Percentiles rank a stretch among this genome's conserved stretches.
phyloP scores from a whole-genome alignment of 2,329 filamentous ascomycete genomes.

The Colletotrichum spaethianum region DNA sequence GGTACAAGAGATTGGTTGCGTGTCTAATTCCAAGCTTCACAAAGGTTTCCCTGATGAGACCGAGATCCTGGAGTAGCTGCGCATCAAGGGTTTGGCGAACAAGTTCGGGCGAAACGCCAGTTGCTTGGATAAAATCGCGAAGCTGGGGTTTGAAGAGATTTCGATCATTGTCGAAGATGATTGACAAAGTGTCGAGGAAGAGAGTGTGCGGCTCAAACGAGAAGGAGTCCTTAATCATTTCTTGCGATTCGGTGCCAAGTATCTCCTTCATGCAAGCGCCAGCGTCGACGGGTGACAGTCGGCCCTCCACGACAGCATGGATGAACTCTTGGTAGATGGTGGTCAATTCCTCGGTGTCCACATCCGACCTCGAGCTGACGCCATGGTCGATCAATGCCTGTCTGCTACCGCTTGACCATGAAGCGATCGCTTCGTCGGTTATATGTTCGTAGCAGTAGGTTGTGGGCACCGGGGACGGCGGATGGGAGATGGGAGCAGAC shows the following conservation, averaged over 20 bases:
- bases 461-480: slow-evolving; percentile 53
- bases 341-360: slow-evolving; percentile 78
- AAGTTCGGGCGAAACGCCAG: slow-evolving; percentile 77
- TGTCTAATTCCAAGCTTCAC: slow-evolving; percentile 86
- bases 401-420: slow-evolving; percentile 77
- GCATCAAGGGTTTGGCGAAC: slow-evolving; percentile 90
- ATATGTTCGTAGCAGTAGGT: slow-evolving; percentile 82
- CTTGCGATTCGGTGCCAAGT: slow-evolving; percentile 69
- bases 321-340: slow-evolving; percentile 89
- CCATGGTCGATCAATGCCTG: slow-evolving; percentile 77
- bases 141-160: slow-evolving; percentile 65
- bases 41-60: slow-evolving; percentile 89
- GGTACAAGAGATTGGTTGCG: slow-evolving; percentile 92
- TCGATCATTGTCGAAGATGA: slow-evolving; percentile 81
- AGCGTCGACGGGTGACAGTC: slow-evolving; percentile 77
- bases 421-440: slow-evolving; percentile 76
- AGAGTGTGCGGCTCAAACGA: slow-evolving; percentile 75
- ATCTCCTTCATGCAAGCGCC: slow-evolving; percentile 83
- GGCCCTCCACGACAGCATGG: slow-evolving; percentile 78
- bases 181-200: slow-evolving; percentile 87
- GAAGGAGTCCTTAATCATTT: slow-evolving; percentile 64
- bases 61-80: slow-evolving; percentile 79
- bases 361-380: slow-evolving; percentile 73
- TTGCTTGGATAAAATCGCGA: slow-evolving; percentile 78
- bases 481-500: slow-evolving; percentile 42